These are phyloP conservation scores for Acanthamoeba culbertsoni DNA, from an alignment of 208 protist genomes.

Conservation along the genomic window DNA sequence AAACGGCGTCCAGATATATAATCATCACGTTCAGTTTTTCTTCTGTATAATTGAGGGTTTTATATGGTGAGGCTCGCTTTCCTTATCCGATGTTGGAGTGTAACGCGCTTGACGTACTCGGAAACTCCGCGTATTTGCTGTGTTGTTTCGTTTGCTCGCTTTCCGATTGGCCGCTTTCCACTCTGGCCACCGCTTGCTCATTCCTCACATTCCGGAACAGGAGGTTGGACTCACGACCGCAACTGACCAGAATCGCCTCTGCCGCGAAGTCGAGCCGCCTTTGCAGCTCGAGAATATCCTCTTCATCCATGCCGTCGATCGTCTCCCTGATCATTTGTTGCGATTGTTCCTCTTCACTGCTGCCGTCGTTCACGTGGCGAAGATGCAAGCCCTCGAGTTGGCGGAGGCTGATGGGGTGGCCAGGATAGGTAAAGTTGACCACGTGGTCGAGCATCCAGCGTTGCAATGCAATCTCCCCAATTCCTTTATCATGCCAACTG, in stretches of 20 bases:
- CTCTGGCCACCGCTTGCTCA: background rate
- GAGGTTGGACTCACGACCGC: background rate
- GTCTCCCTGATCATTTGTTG: background rate
- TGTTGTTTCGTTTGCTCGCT: background rate
- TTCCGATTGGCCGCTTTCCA: no score
- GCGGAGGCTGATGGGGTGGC: background rate
- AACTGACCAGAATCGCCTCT: slow-evolving; percentile 26
- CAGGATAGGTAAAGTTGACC: slow-evolving; percentile 28
- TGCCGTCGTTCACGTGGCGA: background rate
- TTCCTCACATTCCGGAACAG: slow-evolving; percentile 15
- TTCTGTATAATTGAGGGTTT: background rate
- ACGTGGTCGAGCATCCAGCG: slow-evolving; percentile 15
- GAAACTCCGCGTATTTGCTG: background rate
- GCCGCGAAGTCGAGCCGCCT: background rate
- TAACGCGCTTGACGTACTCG: background rate
- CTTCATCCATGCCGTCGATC: background rate
- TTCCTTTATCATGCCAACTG: slow-evolving; percentile 8
- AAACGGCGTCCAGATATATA: slow-evolving; percentile 16
- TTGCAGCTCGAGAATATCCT: background rate
- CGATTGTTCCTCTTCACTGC: background rate
- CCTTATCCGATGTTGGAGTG: background rate
- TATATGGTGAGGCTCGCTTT: background rate
- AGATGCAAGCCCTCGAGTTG: background rate
- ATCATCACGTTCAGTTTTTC: slow-evolving; percentile 48
- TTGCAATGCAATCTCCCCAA: slow-evolving; percentile 10